Percentiles rank a stretch among this genome's conserved stretches.
These are phyloP conservation scores for Naganishia sp. DNA, from an alignment of 1,284 basidiomycete genomes.

Conservation along the genomic window DNA sequence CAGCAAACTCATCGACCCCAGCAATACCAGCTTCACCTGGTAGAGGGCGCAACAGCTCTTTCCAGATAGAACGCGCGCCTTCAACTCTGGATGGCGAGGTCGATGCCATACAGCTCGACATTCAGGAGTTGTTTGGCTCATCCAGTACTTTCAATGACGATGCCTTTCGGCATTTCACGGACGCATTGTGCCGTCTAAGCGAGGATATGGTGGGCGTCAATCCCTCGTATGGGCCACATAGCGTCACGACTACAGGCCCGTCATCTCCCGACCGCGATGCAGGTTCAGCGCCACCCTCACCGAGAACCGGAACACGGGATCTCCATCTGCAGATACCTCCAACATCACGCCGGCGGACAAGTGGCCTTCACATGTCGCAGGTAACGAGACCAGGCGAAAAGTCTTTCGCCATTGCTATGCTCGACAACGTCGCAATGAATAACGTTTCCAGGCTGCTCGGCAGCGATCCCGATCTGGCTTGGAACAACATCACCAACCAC, in stretches of 20 bases:
- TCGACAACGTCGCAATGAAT: slow-evolving; percentile 74
- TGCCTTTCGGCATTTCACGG: slow-evolving; percentile 79
- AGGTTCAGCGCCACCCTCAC: slow-evolving; percentile 4
- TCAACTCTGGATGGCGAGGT: slow-evolving; percentile 63
- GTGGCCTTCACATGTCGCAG: slow-evolving; percentile 77
- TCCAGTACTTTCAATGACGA: slow-evolving; percentile 77
- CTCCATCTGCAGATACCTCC: slow-evolving; percentile 12
- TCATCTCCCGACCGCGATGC: slow-evolving; percentile 28
- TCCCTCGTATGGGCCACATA: slow-evolving; percentile 24
- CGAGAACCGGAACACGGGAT: neutral
- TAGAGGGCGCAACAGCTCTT: slow-evolving; percentile 30
- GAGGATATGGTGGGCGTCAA: slow-evolving; percentile 87
- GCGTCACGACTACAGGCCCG: slow-evolving; percentile 31
- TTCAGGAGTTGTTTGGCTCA: slow-evolving; percentile 79
- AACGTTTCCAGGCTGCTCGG: slow-evolving; percentile 85
- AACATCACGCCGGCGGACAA: slow-evolving; percentile 67
- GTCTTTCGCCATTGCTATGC: slow-evolving; percentile 77
- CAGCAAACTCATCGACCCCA: slow-evolving; percentile 31
- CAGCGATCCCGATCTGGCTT: slow-evolving; percentile 75
- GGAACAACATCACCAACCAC: slow-evolving; percentile 77
- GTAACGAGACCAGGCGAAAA: slow-evolving; percentile 63
- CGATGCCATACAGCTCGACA: slow-evolving; percentile 68
- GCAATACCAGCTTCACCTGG: slow-evolving; percentile 16
- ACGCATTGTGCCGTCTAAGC: slow-evolving; percentile 79
- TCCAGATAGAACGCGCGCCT: slow-evolving; percentile 35